Base-by-base conservation (phyloP, 495 filamentous ascomycete genomes). In the Parachaetomium inaequale region DNA sequence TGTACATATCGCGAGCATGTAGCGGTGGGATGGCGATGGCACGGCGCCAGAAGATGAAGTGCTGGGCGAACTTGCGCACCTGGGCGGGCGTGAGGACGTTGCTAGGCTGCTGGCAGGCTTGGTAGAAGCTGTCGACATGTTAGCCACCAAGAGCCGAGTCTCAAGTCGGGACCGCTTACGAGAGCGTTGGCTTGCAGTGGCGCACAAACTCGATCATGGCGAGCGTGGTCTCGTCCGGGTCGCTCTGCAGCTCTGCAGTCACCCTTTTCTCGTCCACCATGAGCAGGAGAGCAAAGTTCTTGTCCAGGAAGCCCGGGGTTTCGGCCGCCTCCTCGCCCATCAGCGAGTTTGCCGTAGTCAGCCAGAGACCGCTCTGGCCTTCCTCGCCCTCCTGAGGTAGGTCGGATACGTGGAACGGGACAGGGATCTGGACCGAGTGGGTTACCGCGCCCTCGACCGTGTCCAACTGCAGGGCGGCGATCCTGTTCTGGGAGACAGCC, bases 41-140 rank as follows among this genome's bases (percentile, higher is more conserved):
- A 54, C 91, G 87, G 32, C 94, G 84, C 92, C 92, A 97, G 76
- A 93, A 95, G 45, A 98, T 91, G 54, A 98, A 86, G 74, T 98
- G 93, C 49, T 89, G 87, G 12, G 92, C 91, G 52, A 95, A 85
- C 68, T 88, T 83, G 60, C 92, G 89, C 63, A 97, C 88, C 38
- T 94, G 89, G 5, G 82, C 76, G 7, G 94, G 81, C 2, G 89
- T 83, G 38, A 97, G 88, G 8, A 84, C 80, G 46, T 89, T 87
- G 40, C 79, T 81, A 28, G 73, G 66, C 62, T 72, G 73, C 25
- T 86, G 84, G 23, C 88, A 88, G 23, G 96, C 88, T 70, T 94
- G 90, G 23, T 87, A 78, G 74, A 93, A 92, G 8, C 81, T 83
- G 51, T 15, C 43, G 25, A 36, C 7, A 21, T 25, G 31, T 17